A percentile compares a stretch with the other conserved stretches of the same genome.
Evolutionary conservation across 2,329 filamentous ascomycete species (phyloP).

Genomic region (Trichophyton verrucosum): DNA sequence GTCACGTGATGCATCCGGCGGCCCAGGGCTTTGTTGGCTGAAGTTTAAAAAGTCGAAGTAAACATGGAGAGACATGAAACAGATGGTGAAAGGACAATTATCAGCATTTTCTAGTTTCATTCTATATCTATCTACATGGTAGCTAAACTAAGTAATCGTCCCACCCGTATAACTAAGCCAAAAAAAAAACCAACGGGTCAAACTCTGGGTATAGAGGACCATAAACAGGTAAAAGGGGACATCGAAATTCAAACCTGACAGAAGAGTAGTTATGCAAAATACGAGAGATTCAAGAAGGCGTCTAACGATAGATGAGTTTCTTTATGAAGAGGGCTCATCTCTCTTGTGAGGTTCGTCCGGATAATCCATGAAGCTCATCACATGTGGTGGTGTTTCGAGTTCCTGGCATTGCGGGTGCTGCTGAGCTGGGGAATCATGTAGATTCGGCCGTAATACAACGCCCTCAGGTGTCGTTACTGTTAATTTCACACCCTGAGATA

Average conservation of each 20-base stretch:
- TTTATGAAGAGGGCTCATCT: neutral
- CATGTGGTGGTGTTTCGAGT: neutral
- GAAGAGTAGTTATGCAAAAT: neutral
- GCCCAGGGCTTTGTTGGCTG: neutral
- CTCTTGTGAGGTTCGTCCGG: neutral
- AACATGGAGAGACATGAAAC: no score
- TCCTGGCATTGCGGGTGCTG: neutral
- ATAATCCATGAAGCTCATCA: conserved; percentile 12
- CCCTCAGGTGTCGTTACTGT: conserved; percentile 4
- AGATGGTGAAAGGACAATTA: no score
- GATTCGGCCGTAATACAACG: conserved; percentile 4
- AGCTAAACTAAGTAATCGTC: neutral
- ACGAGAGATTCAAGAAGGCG: neutral
- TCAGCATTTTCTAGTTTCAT: neutral
- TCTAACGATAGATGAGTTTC: neutral
- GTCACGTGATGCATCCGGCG: neutral
- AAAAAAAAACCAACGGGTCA: neutral
- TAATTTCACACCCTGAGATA: neutral
- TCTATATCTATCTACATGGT: neutral
- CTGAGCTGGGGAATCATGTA: neutral
- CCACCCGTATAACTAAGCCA: neutral
- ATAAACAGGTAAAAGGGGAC: neutral
- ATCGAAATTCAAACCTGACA: no score
- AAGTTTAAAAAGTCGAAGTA: no score
- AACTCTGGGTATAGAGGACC: neutral